phyloP scores from a whole-genome alignment of 1,139 yeast species.

The Arxiozyma telluris region DNA sequence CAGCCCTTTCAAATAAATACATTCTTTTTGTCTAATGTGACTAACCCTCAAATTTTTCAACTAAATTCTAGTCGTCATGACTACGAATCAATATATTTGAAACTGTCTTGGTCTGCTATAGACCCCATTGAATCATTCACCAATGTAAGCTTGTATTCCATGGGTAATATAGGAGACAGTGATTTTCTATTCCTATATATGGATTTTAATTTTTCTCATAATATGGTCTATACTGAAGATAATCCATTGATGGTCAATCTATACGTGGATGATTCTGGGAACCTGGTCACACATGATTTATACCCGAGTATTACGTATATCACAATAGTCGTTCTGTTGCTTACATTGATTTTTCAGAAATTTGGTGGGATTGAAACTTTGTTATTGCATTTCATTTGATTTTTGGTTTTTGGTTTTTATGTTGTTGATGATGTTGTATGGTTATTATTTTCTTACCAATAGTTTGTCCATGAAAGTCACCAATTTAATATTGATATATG shows the following conservation, averaged over 20 bases:
- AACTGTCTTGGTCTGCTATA: conserved; percentile 1
- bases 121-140: background rate
- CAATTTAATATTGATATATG: too few relatives aligned
- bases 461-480: too few relatives aligned
- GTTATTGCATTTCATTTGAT: background rate
- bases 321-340: background rate
- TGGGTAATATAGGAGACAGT: background rate
- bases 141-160: background rate
- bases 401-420: too few relatives aligned
- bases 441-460: too few relatives aligned
- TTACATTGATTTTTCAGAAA: background rate
- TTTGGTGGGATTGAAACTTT: background rate
- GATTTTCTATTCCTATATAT: background rate
- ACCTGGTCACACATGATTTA: background rate
- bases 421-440: too few relatives aligned
- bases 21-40: background rate
- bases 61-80: background rate
- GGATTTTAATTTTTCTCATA: background rate
- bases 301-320: background rate
- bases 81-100: background rate
- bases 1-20: background rate
- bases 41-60: background rate
- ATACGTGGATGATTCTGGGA: background rate
- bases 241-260: background rate
- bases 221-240: background rate